phyloP scores from a whole-genome alignment of 805 yeast species.

The Ogataea haglerorum region DNA sequence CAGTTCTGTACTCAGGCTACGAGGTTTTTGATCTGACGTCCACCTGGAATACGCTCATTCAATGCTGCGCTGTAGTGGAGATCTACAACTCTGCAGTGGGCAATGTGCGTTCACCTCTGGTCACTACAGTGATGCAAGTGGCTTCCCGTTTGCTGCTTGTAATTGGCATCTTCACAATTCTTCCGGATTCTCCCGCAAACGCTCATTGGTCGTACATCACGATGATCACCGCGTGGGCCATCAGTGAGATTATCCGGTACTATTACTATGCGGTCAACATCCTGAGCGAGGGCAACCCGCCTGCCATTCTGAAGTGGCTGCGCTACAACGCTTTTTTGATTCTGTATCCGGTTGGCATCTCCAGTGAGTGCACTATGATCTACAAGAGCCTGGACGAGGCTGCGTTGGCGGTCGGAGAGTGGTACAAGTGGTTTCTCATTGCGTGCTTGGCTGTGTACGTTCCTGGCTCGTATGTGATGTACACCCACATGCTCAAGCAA shows the following conservation, averaged over 20 bases:
- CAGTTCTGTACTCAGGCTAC: conserved; percentile 54
- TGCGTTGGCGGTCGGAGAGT: conserved; percentile 42
- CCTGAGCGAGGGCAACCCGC: conserved; percentile 47
- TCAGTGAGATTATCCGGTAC: conserved; percentile 90
- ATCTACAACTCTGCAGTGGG: conserved; percentile 76
- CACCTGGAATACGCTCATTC: conserved; percentile 60
- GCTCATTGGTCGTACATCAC: conserved; percentile 58
- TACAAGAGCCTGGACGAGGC: conserved; percentile 73
- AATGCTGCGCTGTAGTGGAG: conserved; percentile 77
- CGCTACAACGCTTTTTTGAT: conserved; percentile 82
- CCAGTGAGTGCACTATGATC: conserved; percentile 71
- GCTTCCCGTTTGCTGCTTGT: conserved; percentile 79
- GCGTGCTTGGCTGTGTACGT: conserved; percentile 62
- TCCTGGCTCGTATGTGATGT: conserved; percentile 85
- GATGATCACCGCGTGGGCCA: conserved; percentile 81
- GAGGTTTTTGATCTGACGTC: conserved; percentile 57
- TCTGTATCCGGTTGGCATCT: conserved; percentile 90
- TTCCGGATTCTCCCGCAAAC: conserved; percentile 71
- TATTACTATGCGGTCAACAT: conserved; percentile 77
- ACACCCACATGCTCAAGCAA: conserved; percentile 84
- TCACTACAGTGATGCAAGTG: conserved; percentile 86
- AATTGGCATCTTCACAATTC: conserved; percentile 71
- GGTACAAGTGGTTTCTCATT: conserved; percentile 55
- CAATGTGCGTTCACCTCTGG: conserved; percentile 76
- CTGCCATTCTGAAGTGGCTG: conserved; percentile 58